phyloP scores from a whole-genome alignment of 768 basidiomycete species.

The Hygrocybe punicea region DNA sequence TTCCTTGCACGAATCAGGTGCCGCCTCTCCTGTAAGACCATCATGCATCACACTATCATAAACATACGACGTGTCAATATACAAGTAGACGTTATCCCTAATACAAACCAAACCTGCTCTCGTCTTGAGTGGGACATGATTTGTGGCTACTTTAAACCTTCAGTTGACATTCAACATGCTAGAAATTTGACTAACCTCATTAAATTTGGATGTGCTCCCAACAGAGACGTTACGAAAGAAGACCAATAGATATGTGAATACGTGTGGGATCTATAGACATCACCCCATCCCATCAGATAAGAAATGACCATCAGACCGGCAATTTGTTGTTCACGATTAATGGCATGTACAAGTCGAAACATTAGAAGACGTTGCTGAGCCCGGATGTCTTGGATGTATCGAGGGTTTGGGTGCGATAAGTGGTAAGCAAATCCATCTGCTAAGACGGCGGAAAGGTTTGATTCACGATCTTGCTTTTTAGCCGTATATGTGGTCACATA shows the following conservation, averaged over 20 bases:
- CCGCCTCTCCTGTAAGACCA: no score
- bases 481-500: conserved; percentile 36
- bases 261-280: conserved; percentile 34
- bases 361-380: conserved; percentile 29
- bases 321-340: conserved; percentile 40
- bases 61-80: no score
- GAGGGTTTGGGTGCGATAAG: background rate
- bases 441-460: conserved; percentile 38
- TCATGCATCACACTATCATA: no score
- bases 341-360: conserved; percentile 27
- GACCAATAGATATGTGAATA: conserved; percentile 38
- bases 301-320: conserved; percentile 37
- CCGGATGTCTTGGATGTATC: no score
- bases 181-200: background rate
- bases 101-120: no score
- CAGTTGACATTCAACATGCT: no score
- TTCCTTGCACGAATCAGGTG: no score
- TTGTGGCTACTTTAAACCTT: no score
- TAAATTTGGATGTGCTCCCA: background rate
- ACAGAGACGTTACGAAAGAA: conserved; percentile 18
- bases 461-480: conserved; percentile 35
- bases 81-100: no score
- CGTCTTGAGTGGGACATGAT: no score
- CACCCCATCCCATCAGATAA: conserved; percentile 46
- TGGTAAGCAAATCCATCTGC: conserved; percentile 34